Evolutionary conservation across 1,139 yeast genomes (phyloP).

Genomic region (Yamadazyma kanchanaburiensis): DNA sequence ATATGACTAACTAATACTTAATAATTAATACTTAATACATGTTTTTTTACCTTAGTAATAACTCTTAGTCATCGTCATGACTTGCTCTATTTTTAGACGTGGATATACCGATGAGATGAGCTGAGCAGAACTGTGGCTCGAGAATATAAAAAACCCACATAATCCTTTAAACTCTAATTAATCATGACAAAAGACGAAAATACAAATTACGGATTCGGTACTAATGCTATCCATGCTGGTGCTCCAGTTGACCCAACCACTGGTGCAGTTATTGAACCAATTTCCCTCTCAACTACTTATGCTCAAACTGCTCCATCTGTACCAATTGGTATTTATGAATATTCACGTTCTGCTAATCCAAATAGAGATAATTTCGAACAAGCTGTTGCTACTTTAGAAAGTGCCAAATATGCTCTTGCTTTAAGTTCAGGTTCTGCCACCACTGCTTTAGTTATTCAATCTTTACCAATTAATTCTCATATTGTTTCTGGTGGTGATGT

Average conservation of each 20-base stretch:
- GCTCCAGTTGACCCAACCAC: conserved; percentile 69
- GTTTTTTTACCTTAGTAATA: too few species aligned
- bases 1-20: too few species aligned
- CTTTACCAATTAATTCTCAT: conserved; percentile 70
- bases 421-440: conserved; percentile 86
- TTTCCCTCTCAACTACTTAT: conserved; percentile 81
- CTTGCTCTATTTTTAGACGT: too few species aligned
- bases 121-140: conserved; percentile 7
- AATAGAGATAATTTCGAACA: conserved; percentile 80
- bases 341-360: conserved; percentile 86
- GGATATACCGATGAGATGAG: too few species aligned
- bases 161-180: neutral
- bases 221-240: conserved; percentile 84
- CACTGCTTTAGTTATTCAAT: conserved; percentile 75
- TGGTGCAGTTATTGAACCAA: conserved; percentile 87
- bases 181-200: conserved; percentile 15
- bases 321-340: conserved; percentile 80
- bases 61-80: too few species aligned
- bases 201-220: conserved; percentile 53
- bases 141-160: neutral
- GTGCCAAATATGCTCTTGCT: conserved; percentile 75
- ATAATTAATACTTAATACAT: too few species aligned
- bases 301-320: conserved; percentile 75
- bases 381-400: conserved; percentile 78
- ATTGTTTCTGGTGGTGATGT: conserved; percentile 84